Evolutionary conservation across 1,284 basidiomycete genomes (phyloP).

Genomic region (Porphyrellus sp.): DNA sequence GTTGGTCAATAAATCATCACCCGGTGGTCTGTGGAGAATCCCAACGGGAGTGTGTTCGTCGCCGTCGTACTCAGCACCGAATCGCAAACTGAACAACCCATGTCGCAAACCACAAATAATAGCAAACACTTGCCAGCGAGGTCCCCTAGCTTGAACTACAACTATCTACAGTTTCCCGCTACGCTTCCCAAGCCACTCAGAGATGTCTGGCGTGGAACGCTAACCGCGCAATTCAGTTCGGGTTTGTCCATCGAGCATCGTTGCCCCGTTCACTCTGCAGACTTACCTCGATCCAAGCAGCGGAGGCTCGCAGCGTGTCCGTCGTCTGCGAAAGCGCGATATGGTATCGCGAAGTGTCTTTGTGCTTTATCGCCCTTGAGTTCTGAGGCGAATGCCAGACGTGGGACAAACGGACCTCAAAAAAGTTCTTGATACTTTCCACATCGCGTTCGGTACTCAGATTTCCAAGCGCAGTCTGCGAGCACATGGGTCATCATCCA

Average conservation of each 20-base stretch:
- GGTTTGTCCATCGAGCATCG: too few species aligned
- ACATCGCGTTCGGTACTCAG: conserved; percentile 73
- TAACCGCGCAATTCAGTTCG: conserved; percentile 20
- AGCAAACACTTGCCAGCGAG: neutral
- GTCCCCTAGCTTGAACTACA: neutral
- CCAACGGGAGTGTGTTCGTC: conserved; percentile 6
- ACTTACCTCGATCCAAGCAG: conserved; percentile 58
- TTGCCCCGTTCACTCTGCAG: neutral
- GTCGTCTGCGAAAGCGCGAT: conserved; percentile 63
- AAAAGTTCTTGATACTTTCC: conserved; percentile 63
- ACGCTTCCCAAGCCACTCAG: conserved; percentile 56
- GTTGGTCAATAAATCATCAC: conserved; percentile 19
- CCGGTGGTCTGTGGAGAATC: neutral
- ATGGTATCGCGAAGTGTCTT: conserved; percentile 63
- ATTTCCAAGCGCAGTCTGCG: conserved; percentile 54
- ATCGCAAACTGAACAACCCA: neutral
- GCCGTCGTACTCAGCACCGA: conserved; percentile 11
- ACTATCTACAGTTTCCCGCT: conserved; percentile 2
- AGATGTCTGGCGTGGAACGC: conserved; percentile 57
- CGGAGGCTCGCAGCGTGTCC: conserved; percentile 60
- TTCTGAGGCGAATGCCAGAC: neutral
- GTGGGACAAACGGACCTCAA: conserved; percentile 45
- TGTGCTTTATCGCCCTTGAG: conserved; percentile 41
- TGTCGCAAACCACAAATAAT: conserved; percentile 3
- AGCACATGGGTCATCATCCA: neutral